Base-by-base conservation (phyloP, 208 protist species). In the Phytomonas serpens region DNA sequence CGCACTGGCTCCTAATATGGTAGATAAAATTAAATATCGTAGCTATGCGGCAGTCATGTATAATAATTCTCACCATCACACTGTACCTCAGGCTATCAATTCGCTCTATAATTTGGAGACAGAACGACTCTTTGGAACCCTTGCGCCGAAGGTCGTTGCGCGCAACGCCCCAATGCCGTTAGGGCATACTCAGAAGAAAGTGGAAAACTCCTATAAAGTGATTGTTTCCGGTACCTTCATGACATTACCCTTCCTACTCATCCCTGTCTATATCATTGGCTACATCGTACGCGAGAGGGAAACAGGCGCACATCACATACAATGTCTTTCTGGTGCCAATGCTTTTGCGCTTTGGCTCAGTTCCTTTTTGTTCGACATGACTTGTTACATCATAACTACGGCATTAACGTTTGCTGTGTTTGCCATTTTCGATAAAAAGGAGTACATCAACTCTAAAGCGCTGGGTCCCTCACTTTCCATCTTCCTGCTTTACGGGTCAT, bases 251-350 rank as follows among this genome's bases (percentile, higher is more conserved):
- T 94, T 94, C 75, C 82, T 87, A 31, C 80, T 96, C 61, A 89
- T 96, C 47, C 91, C 91, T 34, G 86, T 81, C 68, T 86, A 92
- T 72, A 87, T 75, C 33, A 86, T 96, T 64, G 73, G 78, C 71
- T 93, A 81, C 78, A 89, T 94, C 66, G 87, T 96, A 32, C 73
- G 78, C 38, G 91, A 96, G 75, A 88, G 86, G 63, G 85, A 90
- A 77, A 78, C 75, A 36, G 86, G 86, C 36, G 79, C 88, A 33
- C 80, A 81, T 47, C 91, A 94, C 74, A 81, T 94, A 77, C 91
- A 96, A 83, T 88, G 83, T 79, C 79, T 96, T 34, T 86, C 88
- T 4, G 91, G 91, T 38, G 84, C 79, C 30, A 87, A 80, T 62
- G 72, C 79, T 36, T 9, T 79, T 42, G 86, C 91, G 27, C 93